Percentiles rank a stretch among this genome's conserved stretches.
Conservation (phyloP, 208 protist genomes). For the Trypanosoma theileri region DNA sequence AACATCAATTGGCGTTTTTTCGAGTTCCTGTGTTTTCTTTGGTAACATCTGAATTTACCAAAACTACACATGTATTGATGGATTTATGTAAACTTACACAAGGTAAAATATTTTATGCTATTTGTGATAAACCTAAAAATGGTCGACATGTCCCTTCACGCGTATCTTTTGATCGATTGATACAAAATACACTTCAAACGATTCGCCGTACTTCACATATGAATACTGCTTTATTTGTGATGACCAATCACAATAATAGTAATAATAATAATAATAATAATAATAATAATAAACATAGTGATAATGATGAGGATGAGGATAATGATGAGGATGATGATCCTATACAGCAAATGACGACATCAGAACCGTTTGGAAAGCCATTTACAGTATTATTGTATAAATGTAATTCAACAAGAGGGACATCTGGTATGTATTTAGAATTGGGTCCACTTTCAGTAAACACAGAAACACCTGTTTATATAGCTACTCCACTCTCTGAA, state of each 20-base stretch:
- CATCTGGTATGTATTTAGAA: too few species aligned
- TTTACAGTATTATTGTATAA: too few species aligned
- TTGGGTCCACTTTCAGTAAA: too few species aligned
- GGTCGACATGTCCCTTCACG: neutral
- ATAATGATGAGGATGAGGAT: too few species aligned
- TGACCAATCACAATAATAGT: slow-evolving; percentile 2
- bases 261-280: slow-evolving; percentile 2
- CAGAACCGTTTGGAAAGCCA: too few species aligned
- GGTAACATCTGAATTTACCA: slow-evolving; percentile 3
- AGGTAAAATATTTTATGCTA: slow-evolving; percentile 1
- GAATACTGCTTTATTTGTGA: slow-evolving; percentile 3
- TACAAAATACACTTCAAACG: neutral
- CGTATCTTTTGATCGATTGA: neutral
- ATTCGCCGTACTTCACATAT: slow-evolving; percentile 21
- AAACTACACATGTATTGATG: neutral
- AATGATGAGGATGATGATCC: neutral
- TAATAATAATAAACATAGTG: neutral
- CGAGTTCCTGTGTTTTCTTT: slow-evolving; percentile 21
- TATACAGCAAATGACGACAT: too few species aligned
- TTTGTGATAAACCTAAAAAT: neutral
- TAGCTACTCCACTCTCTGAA: too few species aligned
- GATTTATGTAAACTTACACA: slow-evolving; percentile 18
- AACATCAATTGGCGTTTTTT: slow-evolving; percentile 6
- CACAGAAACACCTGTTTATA: too few species aligned
- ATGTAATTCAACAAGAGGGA: too few species aligned